A percentile compares a stretch with the other conserved stretches of the same genome.
Evolutionary conservation across 1,284 basidiomycete genomes (phyloP).

Genomic region (Pholiota adiposa): DNA sequence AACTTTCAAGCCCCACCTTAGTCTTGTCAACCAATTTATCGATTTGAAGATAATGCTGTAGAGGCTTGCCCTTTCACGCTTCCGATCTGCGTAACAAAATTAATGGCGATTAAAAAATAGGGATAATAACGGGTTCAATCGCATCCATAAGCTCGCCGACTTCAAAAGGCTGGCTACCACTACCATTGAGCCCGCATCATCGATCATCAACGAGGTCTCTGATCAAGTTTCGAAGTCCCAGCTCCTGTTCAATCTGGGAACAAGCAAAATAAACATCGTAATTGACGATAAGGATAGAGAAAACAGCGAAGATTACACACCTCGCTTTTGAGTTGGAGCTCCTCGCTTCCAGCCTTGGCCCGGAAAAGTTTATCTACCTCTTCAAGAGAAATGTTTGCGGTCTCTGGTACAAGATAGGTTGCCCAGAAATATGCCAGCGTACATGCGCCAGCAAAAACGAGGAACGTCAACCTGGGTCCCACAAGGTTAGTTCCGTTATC

Average conservation of each 20-base stretch:
- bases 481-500: background rate
- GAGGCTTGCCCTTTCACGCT: background rate
- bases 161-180: background rate
- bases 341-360: constrained; percentile 59
- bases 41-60: background rate
- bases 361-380: constrained; percentile 75
- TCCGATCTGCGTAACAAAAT: background rate
- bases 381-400: constrained; percentile 74
- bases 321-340: constrained; percentile 50
- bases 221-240: constrained; percentile 23
- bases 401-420: constrained; percentile 73
- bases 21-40: background rate
- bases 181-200: background rate
- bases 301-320: constrained; percentile 34
- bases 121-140: background rate
- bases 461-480: constrained; percentile 57
- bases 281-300: background rate
- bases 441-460: constrained; percentile 68
- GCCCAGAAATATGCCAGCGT: constrained; percentile 70
- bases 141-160: background rate
- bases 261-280: background rate
- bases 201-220: constrained; percentile 23
- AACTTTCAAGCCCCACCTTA: background rate
- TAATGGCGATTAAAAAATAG: background rate
- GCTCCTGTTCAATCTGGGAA: constrained; percentile 23